Evolutionary conservation across 257 asterid genomes (phyloP), one percentile per base, ranked within the genome.

Genomic region (Rehmannia glutinosa): DNA sequence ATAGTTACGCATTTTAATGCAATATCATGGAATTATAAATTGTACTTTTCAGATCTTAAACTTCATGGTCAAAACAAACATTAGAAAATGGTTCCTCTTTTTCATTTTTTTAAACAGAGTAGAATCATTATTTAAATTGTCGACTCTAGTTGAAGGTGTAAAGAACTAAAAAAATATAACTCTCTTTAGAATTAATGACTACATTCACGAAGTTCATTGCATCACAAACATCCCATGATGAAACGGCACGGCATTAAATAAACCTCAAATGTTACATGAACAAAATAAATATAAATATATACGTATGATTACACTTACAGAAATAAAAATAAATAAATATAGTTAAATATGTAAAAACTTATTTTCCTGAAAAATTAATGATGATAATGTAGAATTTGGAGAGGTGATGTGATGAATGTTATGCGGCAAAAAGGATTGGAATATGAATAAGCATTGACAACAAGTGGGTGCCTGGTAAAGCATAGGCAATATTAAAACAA

Each of bases 401-500:
- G 43, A 32, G 77, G 27, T 54, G 25, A 35, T n/a, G 32, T 62
- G 30, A 41, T 17, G 50, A 20, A 67, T 5, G 62, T 11, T 46
- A 46, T 6, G 35, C 5, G 30, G 19, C 45, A 47, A 57, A 30
- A 72, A 46, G 68, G 45, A 56, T 55, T 55, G 42, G 47, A 64
- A 36, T 43, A 53, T 12, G 51, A 28, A 38, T 47, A 20, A 24
- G 56, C 50, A 52, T 25, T 49, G 80, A 75, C 58, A 64, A 41
- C 63, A 65, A 62, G 32, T 20, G 66, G 13, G 28, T 75, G 80
- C 59, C 62, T 2, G 54, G 15, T 63, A 75, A 75, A 75, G 76
- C 69, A 47, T 24, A 21, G 68, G 66, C 80, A 68, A 55, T 64
- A 19, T 17, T 17, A 68, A 67, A 60, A 61, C 45, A 17, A 62